phyloP scores from a whole-genome alignment of 208 protist genomes.

The Borovskyia barvae region DNA sequence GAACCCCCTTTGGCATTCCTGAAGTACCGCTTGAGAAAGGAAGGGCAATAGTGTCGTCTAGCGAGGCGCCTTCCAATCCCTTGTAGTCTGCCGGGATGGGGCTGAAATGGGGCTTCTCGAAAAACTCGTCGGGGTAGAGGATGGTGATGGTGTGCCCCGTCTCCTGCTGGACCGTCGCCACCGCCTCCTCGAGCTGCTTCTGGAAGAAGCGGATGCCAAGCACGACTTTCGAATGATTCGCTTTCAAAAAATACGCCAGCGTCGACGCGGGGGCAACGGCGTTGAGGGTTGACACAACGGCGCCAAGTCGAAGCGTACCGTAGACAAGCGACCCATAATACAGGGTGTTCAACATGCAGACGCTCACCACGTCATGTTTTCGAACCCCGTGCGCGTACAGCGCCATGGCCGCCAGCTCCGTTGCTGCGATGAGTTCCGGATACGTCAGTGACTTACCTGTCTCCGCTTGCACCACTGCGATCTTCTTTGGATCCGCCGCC shows the following conservation, averaged over 20 bases:
- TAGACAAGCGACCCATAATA: conserved; percentile 32
- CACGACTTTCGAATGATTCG: conserved; percentile 29
- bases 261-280: conserved; percentile 22
- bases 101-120: conserved; percentile 9
- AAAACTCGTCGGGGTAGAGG: conserved; percentile 31
- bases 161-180: conserved; percentile 26
- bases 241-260: conserved; percentile 35
- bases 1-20: conserved; percentile 53
- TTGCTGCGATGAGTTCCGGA: conserved; percentile 23
- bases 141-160: conserved; percentile 27
- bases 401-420: conserved; percentile 23
- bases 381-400: conserved; percentile 44
- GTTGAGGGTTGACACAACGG: conserved; percentile 37
- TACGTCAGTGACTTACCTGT: conserved; percentile 25
- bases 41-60: conserved; percentile 39
- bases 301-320: conserved; percentile 34
- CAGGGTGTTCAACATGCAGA: conserved; percentile 35
- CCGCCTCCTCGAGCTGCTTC: conserved; percentile 28
- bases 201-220: conserved; percentile 34
- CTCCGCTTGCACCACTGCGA: conserved; percentile 31
- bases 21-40: conserved; percentile 46
- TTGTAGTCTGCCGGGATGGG: conserved; percentile 35
- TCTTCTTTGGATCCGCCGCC: conserved; percentile 15
- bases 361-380: conserved; percentile 36
- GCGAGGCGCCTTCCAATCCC: conserved; percentile 9